Base-by-base conservation (phyloP, 2,329 filamentous ascomycete species). In the Ambrosiella xylebori region DNA sequence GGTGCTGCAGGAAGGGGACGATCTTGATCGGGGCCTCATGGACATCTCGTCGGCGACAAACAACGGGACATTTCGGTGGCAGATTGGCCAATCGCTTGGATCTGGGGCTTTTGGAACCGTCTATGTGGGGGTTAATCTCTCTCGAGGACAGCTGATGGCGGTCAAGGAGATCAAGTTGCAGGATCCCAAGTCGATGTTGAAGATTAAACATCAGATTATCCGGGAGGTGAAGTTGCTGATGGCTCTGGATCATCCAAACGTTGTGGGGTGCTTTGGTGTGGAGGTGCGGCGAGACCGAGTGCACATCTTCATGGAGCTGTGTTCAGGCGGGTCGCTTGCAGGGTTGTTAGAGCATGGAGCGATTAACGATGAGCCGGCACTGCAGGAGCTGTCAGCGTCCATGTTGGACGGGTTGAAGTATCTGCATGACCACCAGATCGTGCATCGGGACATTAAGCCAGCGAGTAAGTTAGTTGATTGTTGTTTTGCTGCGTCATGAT, bases 271-370 rank as follows among this genome's bases (percentile, higher is more conserved):
- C 71, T 93, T 93, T 67, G 93, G 93, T 60, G 97, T 98, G 66
- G 93, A 98, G 70, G 93, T 96, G 2, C 93, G 98, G 71, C 82
- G 93, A 62, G 93, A 98, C 75, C 93, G 95, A 67, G 93, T 98
- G n/a, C 98, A 97, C 71, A 96, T 98, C 64, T 98, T 98, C 69
- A 98, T 98, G 93, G 93, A 98, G 70, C 97, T 95, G 71, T 98
- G 93, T 70, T 94, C 89, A 3, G 91, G 93, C 56, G 93, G 93
- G 17, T 97, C 91, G 13, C 76, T 98, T 54, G 90, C 93, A 47
- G 86, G 81, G 55, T 74, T 98, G 56, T 76, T 98, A 47, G 93
- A 98, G 69, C 91, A 98, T 66, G 93, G 93, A 11, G 86, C 93
- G 45, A 96, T 98, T 62, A 93, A 96, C 72, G 94, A 97, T 67